Conservation (phyloP, 352 stramenopile species). For the Globisporangium cystogenes region DNA sequence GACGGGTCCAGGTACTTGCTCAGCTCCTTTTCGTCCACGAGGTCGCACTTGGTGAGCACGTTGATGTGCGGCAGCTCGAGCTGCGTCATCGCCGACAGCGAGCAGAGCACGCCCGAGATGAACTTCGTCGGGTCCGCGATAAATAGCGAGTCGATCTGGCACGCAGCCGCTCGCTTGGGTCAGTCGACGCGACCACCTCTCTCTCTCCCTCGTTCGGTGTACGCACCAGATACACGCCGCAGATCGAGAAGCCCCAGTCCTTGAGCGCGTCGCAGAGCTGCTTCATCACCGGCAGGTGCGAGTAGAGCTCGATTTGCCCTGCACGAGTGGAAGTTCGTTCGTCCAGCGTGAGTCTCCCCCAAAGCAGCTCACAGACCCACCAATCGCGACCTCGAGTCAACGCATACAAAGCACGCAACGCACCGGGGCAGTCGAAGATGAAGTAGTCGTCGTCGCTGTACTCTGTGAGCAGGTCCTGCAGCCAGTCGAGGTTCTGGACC, state of each 20-base stretch:
- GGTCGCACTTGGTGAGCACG: slow-evolving; percentile 90
- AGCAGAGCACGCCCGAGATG: slow-evolving; percentile 96
- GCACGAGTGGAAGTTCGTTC: not conserved
- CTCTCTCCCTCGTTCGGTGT: no score
- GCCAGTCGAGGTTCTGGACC: slow-evolving; percentile 94
- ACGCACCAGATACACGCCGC: slow-evolving; percentile 82
- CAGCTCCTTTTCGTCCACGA: slow-evolving; percentile 87
- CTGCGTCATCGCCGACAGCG: slow-evolving; percentile 97
- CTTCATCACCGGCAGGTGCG: slow-evolving; percentile 90
- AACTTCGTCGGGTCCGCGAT: slow-evolving; percentile 97
- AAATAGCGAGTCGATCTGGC: slow-evolving; percentile 92
- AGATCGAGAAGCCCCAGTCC: slow-evolving; percentile 87
- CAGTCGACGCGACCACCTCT: not conserved
- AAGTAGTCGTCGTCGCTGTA: slow-evolving; percentile 96
- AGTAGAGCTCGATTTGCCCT: slow-evolving; percentile 92
- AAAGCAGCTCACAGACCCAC: no score
- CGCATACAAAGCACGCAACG: no score
- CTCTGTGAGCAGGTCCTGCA: slow-evolving; percentile 89
- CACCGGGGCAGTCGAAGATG: slow-evolving; percentile 98
- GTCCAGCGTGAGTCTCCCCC: not conserved
- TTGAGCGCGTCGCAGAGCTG: slow-evolving; percentile 78
- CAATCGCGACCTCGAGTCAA: no score
- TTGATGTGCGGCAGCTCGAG: slow-evolving; percentile 97
- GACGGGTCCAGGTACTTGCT: slow-evolving; percentile 86
- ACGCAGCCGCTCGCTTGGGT: not conserved